phyloP scores from a whole-genome alignment of 371 early-diverging fungal genomes.

The Nematocida parisii region DNA sequence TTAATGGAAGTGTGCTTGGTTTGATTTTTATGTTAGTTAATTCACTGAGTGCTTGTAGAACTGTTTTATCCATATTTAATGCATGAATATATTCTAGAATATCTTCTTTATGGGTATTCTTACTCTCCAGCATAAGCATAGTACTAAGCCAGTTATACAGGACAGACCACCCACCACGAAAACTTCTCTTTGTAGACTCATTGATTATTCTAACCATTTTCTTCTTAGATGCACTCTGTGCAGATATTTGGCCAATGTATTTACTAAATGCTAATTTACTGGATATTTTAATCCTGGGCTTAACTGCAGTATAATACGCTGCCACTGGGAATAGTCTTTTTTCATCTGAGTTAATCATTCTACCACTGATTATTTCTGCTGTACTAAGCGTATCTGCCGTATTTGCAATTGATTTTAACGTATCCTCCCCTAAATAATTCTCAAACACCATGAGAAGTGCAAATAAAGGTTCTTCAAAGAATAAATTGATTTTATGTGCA shows the following conservation, averaged over 20 bases:
- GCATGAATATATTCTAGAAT: neutral
- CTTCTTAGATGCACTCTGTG: neutral
- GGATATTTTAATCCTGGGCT: constrained; percentile 8
- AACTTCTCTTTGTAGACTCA: neutral
- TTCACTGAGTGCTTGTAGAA: constrained; percentile 14
- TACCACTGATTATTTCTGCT: constrained; percentile 13
- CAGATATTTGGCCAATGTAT: constrained; percentile 20
- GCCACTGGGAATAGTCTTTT: constrained; percentile 34
- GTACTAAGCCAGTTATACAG: neutral
- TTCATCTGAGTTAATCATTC: constrained; percentile 8
- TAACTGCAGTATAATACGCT: constrained; percentile 42
- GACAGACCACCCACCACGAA: constrained; percentile 33
- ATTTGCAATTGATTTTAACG: constrained; percentile 39
- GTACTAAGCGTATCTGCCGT: constrained; percentile 30
- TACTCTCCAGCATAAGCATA: neutral
- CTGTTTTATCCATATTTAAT: constrained; percentile 4
- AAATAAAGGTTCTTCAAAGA: constrained; percentile 84
- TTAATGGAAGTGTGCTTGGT: neutral
- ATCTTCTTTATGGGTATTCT: neutral
- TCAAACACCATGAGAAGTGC: constrained; percentile 86
- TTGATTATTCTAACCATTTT: neutral
- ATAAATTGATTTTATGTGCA: constrained; percentile 79
- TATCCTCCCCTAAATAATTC: constrained; percentile 65
- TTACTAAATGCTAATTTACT: constrained; percentile 30
- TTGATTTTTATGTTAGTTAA: constrained; percentile 3